These are phyloP conservation scores for Cryptomeria japonica DNA, from an alignment of 75 land plant species.

Conservation along the genomic window DNA sequence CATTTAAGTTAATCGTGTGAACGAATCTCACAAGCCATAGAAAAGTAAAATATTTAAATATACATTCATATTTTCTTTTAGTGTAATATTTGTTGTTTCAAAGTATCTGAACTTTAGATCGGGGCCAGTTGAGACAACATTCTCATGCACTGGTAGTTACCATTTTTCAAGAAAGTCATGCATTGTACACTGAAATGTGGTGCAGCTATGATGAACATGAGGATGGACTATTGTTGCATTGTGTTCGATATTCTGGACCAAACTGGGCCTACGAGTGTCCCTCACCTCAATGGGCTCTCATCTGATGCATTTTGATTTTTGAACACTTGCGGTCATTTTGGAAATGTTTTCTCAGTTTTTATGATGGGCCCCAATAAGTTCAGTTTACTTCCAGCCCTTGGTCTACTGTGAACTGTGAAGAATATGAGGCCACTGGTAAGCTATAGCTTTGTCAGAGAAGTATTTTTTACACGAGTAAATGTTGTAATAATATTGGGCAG, in stretches of 20 bases:
- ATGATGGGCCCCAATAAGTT: not conserved
- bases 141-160: not conserved
- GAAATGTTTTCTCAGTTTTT: not conserved
- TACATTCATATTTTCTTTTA: not conserved
- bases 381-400: not conserved
- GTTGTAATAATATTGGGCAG: not conserved
- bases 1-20: too few relatives aligned
- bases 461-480: not conserved
- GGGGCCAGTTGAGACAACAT: not conserved
- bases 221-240: constrained; percentile 86
- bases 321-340: not conserved
- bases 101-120: not conserved
- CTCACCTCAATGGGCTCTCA: constrained; percentile 70
- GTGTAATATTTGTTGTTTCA: not conserved
- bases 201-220: constrained; percentile 78
- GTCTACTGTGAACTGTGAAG: not conserved
- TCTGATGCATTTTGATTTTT: constrained; percentile 2
- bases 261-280: constrained; percentile 87
- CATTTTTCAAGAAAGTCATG: not conserved
- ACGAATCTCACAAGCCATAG: too few relatives aligned
- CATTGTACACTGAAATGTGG: not conserved
- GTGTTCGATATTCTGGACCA: constrained; percentile 69
- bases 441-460: not conserved
- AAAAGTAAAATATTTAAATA: not conserved
- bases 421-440: not conserved